Conservation (phyloP, 2,329 filamentous ascomycete species). For the Thielaviopsis punctulata region DNA sequence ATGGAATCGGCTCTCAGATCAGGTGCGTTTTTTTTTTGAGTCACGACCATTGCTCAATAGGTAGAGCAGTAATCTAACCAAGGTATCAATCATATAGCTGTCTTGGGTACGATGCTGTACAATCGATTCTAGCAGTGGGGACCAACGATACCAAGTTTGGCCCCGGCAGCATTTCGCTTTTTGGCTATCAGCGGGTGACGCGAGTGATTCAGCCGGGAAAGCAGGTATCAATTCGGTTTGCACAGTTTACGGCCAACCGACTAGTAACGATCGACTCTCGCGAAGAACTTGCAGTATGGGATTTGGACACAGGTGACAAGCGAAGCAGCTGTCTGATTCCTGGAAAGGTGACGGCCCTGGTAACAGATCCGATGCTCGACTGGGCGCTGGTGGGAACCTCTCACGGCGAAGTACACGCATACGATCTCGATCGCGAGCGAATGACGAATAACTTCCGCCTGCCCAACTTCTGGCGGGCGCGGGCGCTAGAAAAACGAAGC, state of each 20-base stretch:
- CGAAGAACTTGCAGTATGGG: conserved; percentile 73
- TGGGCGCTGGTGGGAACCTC: conserved; percentile 78
- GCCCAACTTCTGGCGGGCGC: conserved; percentile 70
- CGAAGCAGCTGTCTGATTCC: conserved; percentile 58
- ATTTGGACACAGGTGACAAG: conserved; percentile 51
- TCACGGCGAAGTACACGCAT: conserved; percentile 76
- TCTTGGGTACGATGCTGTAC: conserved; percentile 80
- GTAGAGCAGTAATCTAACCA: too few relatives aligned
- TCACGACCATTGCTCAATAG: too few relatives aligned
- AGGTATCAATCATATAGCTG: too few relatives aligned
- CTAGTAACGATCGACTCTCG: conserved; percentile 71
- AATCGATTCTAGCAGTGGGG: conserved; percentile 81
- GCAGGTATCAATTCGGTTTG: conserved; percentile 53
- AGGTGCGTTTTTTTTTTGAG: conserved; percentile 28
- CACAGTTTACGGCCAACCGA: conserved; percentile 77
- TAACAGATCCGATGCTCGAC: conserved; percentile 79
- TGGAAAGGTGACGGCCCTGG: conserved; percentile 54
- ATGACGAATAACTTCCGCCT: conserved; percentile 57
- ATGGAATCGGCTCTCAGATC: conserved; percentile 64
- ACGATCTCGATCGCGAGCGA: conserved; percentile 70
- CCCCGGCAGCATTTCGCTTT: conserved; percentile 72
- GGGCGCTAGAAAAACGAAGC: conserved; percentile 45
- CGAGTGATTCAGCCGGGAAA: conserved; percentile 55
- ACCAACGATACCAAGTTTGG: conserved; percentile 79
- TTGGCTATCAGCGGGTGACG: conserved; percentile 66